Evolutionary conservation across 1,284 basidiomycete genomes (phyloP).

Genomic region (Exobasidium cylindrosporum): DNA sequence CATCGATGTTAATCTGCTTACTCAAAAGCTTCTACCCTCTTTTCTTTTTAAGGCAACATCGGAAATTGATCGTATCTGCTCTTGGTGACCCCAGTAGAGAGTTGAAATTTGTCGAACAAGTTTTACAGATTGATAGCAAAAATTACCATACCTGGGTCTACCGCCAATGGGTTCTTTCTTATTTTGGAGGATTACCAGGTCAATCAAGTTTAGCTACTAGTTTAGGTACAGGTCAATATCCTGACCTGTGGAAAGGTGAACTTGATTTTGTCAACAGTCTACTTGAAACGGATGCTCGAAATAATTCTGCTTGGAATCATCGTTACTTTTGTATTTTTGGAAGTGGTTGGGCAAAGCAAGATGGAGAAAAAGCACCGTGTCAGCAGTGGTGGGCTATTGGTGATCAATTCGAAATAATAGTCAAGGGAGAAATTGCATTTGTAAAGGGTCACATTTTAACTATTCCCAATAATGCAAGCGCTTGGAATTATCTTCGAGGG

Average conservation of each 20-base stretch:
- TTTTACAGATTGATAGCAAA: slow-evolving; percentile 38
- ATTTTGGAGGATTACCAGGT: slow-evolving; percentile 39
- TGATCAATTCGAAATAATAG: slow-evolving; percentile 55
- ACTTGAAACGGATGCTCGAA: slow-evolving; percentile 75
- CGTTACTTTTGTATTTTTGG: slow-evolving; percentile 84
- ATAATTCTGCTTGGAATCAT: slow-evolving; percentile 98
- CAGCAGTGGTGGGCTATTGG: slow-evolving; percentile 58
- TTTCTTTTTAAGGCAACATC: slow-evolving; percentile 35
- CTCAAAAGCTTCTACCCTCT: not conserved
- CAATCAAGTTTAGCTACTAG: not conserved
- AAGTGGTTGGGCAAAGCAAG: slow-evolving; percentile 20
- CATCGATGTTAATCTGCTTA: not conserved
- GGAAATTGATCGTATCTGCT: slow-evolving; percentile 32
- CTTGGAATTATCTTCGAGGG: slow-evolving; percentile 50
- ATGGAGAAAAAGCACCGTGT: slow-evolving; percentile 67
- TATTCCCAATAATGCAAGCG: slow-evolving; percentile 42
- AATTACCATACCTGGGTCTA: slow-evolving; percentile 55
- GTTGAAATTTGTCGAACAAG: slow-evolving; percentile 31
- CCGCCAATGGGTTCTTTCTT: slow-evolving; percentile 45
- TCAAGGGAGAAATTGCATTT: slow-evolving; percentile 27
- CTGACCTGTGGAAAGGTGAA: slow-evolving; percentile 72
- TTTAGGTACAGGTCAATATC: slow-evolving; percentile 7
- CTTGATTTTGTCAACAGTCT: slow-evolving; percentile 73
- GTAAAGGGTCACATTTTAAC: slow-evolving; percentile 22
- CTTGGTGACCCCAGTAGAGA: slow-evolving; percentile 36